A percentile compares a stretch with the other conserved stretches of the same genome.
phyloP scores from a whole-genome alignment of 495 filamentous ascomycete species.

The Xylaria sp. region DNA sequence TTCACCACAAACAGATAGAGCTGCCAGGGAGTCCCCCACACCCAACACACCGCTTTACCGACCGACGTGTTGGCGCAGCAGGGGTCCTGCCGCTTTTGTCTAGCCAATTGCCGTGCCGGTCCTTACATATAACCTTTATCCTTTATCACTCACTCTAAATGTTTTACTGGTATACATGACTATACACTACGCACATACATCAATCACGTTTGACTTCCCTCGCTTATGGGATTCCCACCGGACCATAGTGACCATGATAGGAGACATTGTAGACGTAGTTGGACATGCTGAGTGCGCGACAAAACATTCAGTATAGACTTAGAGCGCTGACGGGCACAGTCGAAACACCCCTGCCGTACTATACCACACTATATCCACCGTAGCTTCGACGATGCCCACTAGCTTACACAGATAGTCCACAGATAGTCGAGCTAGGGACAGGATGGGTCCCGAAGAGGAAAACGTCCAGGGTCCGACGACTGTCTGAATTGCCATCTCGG shows the following conservation, averaged over 20 bases:
- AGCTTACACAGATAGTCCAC: not conserved
- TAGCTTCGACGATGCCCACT: not conserved
- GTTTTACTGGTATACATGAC: not conserved
- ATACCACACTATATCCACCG: not conserved
- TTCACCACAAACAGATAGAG: constrained; percentile 13
- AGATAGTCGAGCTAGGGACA: not conserved
- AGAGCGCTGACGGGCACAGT: too few relatives aligned
- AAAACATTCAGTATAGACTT: too few relatives aligned
- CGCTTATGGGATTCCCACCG: too few relatives aligned
- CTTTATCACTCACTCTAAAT: not conserved
- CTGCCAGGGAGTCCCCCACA: not conserved
- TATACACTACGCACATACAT: too few relatives aligned
- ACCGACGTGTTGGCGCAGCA: constrained; percentile 4
- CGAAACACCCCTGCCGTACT: not conserved
- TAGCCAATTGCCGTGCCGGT: constrained; percentile 6
- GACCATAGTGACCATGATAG: too few relatives aligned
- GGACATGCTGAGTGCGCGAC: too few relatives aligned
- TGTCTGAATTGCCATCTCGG: constrained; percentile 1
- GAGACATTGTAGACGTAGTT: too few relatives aligned
- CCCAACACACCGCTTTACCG: constrained; percentile 21
- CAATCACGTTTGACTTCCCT: too few relatives aligned
- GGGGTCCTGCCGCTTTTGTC: constrained; percentile 20
- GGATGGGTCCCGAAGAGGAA: not conserved
- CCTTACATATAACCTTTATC: not conserved
- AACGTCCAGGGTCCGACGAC: not conserved